phyloP scores from a whole-genome alignment of 805 yeast species.

The Lipomyces sp. region DNA sequence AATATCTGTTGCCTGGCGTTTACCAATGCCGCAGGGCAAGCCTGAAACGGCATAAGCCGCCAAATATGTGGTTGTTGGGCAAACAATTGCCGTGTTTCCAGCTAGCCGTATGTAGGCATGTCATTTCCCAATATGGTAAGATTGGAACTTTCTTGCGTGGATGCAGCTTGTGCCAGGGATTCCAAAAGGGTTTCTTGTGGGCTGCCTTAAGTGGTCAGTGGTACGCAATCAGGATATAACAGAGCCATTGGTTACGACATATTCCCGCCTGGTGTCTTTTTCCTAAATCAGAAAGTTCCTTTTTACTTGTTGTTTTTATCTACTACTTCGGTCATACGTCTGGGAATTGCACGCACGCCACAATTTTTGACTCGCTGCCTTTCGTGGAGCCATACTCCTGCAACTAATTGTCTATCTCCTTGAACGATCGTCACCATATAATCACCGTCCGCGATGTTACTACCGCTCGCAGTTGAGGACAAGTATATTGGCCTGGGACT shows the following conservation, averaged over 20 bases:
- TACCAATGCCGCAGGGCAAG: no score
- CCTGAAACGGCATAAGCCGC: no score
- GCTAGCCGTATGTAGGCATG: neutral
- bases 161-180: neutral
- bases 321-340: neutral
- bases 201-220: neutral
- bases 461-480: slow-evolving; percentile 59
- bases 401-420: neutral
- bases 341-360: neutral
- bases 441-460: neutral
- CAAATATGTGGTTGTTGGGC: no score
- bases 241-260: neutral
- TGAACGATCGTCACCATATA: neutral
- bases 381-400: neutral
- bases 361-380: neutral
- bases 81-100: neutral
- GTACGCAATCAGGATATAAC: neutral
- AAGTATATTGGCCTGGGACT: slow-evolving; percentile 87
- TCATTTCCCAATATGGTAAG: neutral
- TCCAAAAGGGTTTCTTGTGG: neutral
- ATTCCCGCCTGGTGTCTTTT: neutral
- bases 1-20: no score
- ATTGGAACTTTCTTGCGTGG: neutral
- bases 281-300: neutral
- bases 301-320: neutral